Evolutionary conservation across 139 green algal species (phyloP).

Genomic region (Chlamydomonas sp.): DNA sequence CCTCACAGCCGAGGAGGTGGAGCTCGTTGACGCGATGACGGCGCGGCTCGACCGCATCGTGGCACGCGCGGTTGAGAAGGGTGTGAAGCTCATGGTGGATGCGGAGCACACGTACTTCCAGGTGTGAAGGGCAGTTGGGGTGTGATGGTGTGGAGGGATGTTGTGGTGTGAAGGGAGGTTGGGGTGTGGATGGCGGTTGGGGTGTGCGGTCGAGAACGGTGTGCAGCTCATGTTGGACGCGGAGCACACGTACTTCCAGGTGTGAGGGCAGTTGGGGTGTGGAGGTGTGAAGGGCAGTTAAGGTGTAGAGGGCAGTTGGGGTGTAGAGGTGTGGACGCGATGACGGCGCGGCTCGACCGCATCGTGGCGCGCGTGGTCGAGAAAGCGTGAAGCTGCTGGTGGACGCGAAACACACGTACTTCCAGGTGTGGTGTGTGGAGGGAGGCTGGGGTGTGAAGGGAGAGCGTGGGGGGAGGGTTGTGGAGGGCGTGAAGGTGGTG

Average conservation of each 20-base stretch:
- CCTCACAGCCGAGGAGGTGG: constrained; percentile 55
- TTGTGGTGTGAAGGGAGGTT: neutral
- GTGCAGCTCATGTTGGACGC: constrained; percentile 28
- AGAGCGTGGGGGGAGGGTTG: too few species aligned
- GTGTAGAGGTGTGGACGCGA: constrained; percentile 55
- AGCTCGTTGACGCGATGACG: constrained; percentile 61
- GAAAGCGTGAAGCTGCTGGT: too few species aligned
- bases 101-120: constrained; percentile 13
- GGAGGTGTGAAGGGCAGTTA: too few species aligned
- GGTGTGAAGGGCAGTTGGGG: too few species aligned
- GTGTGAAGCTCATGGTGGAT: constrained; percentile 54
- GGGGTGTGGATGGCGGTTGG: neutral
- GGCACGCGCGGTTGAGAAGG: constrained; percentile 22
- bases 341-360: constrained; percentile 54
- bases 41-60: constrained; percentile 48
- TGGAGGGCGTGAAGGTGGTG: too few species aligned
- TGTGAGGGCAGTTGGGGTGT: constrained; percentile 4
- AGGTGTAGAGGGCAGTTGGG: too few species aligned
- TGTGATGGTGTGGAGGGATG: neutral
- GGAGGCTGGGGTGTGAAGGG: too few species aligned
- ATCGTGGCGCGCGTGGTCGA: constrained; percentile 32
- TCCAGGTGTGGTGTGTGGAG: too few species aligned
- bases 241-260: too few species aligned
- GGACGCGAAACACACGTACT: too few species aligned
- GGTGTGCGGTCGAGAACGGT: neutral